Conservation (phyloP, 2,329 filamentous ascomycete species). For the Aureobasidium uvarum region DNA sequence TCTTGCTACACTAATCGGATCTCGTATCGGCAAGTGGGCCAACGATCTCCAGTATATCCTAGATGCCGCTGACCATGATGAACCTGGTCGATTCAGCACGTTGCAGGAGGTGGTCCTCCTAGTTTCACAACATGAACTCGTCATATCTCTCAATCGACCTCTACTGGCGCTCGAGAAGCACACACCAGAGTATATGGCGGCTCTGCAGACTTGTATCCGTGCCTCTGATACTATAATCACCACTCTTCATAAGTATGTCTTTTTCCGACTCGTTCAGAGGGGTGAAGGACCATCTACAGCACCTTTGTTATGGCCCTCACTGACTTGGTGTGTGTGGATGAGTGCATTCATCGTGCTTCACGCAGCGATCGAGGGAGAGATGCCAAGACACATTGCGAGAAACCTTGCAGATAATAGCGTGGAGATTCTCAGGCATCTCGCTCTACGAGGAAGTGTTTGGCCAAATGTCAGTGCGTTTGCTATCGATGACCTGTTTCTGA, state of each 20-base stretch:
- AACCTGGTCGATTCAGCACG: slow-evolving; percentile 35
- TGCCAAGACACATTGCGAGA: slow-evolving; percentile 42
- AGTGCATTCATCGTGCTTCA: slow-evolving; percentile 54
- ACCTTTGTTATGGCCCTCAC: slow-evolving; percentile 51
- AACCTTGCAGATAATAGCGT: slow-evolving; percentile 31
- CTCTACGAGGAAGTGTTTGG: slow-evolving; percentile 28
- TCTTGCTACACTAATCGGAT: slow-evolving; percentile 49
- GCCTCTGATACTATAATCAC: slow-evolving; percentile 50
- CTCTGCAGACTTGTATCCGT: slow-evolving; percentile 53
- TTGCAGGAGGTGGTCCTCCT: slow-evolving; percentile 47
- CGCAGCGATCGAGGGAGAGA: slow-evolving; percentile 49
- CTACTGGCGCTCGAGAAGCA: slow-evolving; percentile 49
- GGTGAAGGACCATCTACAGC: slow-evolving; percentile 26
- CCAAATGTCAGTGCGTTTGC: slow-evolving; percentile 28
- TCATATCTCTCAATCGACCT: slow-evolving; percentile 54
- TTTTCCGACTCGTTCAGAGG: slow-evolving; percentile 30
- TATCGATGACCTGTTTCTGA: slow-evolving; percentile 27
- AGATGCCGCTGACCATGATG: neutral
- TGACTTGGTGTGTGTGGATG: slow-evolving; percentile 56
- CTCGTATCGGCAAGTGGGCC: slow-evolving; percentile 53
- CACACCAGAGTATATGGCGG: slow-evolving; percentile 48
- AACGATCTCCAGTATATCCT: slow-evolving; percentile 51
- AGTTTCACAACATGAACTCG: slow-evolving; percentile 51
- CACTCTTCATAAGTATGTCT: slow-evolving; percentile 41
- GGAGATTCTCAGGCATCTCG: slow-evolving; percentile 28